phyloP scores from a whole-genome alignment of 2,329 filamentous ascomycete genomes.

The Penicillium janthinellum region DNA sequence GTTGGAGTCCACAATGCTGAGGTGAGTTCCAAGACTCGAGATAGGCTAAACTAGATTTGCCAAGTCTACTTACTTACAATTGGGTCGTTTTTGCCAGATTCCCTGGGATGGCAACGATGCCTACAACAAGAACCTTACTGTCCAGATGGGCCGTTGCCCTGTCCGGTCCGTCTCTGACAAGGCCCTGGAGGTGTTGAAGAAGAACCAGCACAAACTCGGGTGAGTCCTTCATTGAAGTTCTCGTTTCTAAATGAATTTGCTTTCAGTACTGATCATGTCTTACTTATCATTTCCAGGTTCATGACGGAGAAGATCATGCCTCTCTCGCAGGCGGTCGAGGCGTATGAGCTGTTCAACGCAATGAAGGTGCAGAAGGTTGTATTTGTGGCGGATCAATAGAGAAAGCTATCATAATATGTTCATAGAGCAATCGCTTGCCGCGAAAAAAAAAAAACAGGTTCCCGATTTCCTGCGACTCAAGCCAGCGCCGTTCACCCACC shows the following conservation, averaged over 20 bases:
- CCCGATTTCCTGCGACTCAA: background rate
- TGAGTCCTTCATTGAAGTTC: constrained; percentile 41
- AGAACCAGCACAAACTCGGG: constrained; percentile 68
- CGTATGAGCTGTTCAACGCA: constrained; percentile 71
- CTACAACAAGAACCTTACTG: constrained; percentile 67
- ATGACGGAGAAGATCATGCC: constrained; percentile 78
- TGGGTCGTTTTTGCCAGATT: constrained; percentile 50
- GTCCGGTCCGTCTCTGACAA: constrained; percentile 70
- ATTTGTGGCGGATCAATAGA: constrained; percentile 55
- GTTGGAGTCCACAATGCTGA: constrained; percentile 76
- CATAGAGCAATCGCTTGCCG: background rate
- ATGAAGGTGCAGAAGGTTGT: constrained; percentile 75
- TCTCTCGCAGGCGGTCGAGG: constrained; percentile 65
- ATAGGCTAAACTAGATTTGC: too few relatives aligned
- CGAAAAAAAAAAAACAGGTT: background rate
- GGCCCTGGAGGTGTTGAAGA: constrained; percentile 65
- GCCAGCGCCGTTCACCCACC: background rate
- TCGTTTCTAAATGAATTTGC: background rate
- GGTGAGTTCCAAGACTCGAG: constrained; percentile 45
- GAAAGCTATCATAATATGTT: background rate
- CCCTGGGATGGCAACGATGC: constrained; percentile 67
- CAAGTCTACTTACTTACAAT: constrained; percentile 16
- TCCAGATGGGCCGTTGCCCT: constrained; percentile 77
- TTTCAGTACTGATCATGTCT: background rate
- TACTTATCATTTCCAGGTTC: constrained; percentile 56